These are phyloP conservation scores for Verticillium klebahnii DNA, from an alignment of 2,329 filamentous ascomycete genomes.

Conservation along the genomic window DNA sequence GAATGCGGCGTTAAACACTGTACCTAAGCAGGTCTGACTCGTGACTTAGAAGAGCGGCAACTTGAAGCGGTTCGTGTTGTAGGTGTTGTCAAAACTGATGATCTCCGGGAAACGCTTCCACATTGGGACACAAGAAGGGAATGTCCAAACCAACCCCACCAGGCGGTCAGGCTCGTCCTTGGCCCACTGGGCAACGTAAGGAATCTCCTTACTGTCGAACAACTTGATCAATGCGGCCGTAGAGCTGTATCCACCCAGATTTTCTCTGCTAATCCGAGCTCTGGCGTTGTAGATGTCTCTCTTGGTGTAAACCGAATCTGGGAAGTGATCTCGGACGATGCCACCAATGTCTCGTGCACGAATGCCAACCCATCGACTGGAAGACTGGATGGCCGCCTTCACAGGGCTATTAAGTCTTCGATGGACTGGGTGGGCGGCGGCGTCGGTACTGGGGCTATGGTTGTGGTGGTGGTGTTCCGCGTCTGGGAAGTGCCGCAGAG, in stretches of 20 bases:
- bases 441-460: neutral
- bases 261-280: slow-evolving; percentile 9
- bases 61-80: slow-evolving; percentile 12
- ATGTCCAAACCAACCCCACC: slow-evolving; percentile 11
- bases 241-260: slow-evolving; percentile 9
- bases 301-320: slow-evolving; percentile 5
- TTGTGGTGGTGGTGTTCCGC: slow-evolving; percentile 6
- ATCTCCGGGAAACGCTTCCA: slow-evolving; percentile 12
- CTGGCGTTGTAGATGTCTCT: slow-evolving; percentile 14
- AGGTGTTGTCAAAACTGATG: slow-evolving; percentile 12
- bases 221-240: slow-evolving; percentile 14
- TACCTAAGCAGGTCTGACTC: neutral
- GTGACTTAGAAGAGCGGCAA: slow-evolving; percentile 3
- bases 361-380: slow-evolving; percentile 10
- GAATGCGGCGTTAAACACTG: slow-evolving; percentile 2
- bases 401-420: slow-evolving; percentile 4
- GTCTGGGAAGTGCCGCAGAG: neutral
- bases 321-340: slow-evolving; percentile 6
- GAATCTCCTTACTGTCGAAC: slow-evolving; percentile 12
- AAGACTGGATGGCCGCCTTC: slow-evolving; percentile 7
- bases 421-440: slow-evolving; percentile 8
- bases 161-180: slow-evolving; percentile 9
- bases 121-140: slow-evolving; percentile 9
- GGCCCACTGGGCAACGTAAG: slow-evolving; percentile 13
- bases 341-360: slow-evolving; percentile 10